Percentiles rank a stretch among this genome's conserved stretches.
Evolutionary conservation across 2,329 filamentous ascomycete species (phyloP).

Genomic region (Ambrosiella cleistominuta): DNA sequence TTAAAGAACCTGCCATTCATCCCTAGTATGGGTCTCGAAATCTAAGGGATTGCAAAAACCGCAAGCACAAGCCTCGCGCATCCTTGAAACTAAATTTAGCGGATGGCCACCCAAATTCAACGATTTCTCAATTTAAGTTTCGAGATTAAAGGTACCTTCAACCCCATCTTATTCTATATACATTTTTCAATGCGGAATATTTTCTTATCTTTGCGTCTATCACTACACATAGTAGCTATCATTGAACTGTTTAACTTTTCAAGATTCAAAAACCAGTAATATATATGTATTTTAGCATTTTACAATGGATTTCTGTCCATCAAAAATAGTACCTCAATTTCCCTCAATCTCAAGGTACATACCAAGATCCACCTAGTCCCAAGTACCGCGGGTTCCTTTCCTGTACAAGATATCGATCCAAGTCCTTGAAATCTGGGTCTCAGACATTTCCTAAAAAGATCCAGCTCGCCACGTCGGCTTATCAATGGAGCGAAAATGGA

Average conservation of each 20-base stretch:
- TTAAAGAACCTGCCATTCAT: neutral
- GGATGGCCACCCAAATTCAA: neutral
- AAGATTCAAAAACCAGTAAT: neutral
- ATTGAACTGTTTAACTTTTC: neutral
- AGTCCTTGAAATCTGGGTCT: neutral
- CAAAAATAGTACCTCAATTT: neutral
- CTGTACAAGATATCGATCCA: neutral
- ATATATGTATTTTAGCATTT: neutral
- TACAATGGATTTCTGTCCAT: neutral
- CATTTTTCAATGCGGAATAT: neutral
- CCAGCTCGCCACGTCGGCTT: neutral
- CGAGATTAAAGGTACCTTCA: neutral
- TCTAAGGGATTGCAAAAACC: neutral
- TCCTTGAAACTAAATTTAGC: conserved; percentile 2
- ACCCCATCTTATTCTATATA: neutral
- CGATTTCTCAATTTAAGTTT: neutral
- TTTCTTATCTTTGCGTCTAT: too few relatives aligned
- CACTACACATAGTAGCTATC: neutral
- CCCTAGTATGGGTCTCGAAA: neutral
- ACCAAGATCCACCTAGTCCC: neutral
- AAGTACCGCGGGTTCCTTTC: neutral
- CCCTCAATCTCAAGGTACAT: neutral
- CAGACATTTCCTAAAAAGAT: neutral
- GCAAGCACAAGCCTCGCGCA: conserved; percentile 1
- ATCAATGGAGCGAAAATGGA: neutral